Evolutionary conservation across 1,284 basidiomycete genomes (phyloP), one percentile per base, ranked within the genome.

Genomic region (Tilletia setariae): DNA sequence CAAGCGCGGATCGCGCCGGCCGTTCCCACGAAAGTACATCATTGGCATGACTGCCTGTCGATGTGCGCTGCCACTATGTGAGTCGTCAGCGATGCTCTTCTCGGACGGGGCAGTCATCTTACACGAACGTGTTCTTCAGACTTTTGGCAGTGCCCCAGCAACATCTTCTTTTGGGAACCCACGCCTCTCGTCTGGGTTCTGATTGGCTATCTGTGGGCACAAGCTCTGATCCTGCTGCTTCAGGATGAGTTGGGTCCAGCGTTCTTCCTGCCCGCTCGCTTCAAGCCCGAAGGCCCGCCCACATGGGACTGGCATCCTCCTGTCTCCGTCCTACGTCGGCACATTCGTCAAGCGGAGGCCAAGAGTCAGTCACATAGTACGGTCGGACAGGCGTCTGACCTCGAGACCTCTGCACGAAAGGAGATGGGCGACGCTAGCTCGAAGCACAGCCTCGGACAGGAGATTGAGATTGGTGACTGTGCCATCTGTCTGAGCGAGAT

Each of bases 251-350:
- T 78, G 25, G 77, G 77, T 15, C 66, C 80, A 9, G 71, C 74
- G 28, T 82, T 81, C 74, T 82, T 81, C 72, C 47, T 82, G 15
- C 74, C 80, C 0, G 64, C 44, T 46, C 49, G 70, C 74, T 30
- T 68, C 70, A 13, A 66, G 66, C 23, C 56, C 53, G 68, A 51
- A 63, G 68, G 25, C 42, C 47, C 67, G 35, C 47, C 65, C 62
- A 4, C 56, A 19, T 83, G 81, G 81, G 71, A 81, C 47, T 83
- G 82, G 72, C 81, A 83, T 68, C 81, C 81, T 1, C 51, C 72
- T 1, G 44, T 67, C 16, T 72, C 70, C 9, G 71, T 63, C 15
- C 69, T 70, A 8, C 56, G 56, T 15, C 28, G 35, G 21, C 56
- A 61, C n/a, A 30, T 21, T 25, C 3, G 23, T 42, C 28, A 72